Evolutionary conservation across 257 asterid species (phyloP).

Genomic region (Haberlea rhodopensis): DNA sequence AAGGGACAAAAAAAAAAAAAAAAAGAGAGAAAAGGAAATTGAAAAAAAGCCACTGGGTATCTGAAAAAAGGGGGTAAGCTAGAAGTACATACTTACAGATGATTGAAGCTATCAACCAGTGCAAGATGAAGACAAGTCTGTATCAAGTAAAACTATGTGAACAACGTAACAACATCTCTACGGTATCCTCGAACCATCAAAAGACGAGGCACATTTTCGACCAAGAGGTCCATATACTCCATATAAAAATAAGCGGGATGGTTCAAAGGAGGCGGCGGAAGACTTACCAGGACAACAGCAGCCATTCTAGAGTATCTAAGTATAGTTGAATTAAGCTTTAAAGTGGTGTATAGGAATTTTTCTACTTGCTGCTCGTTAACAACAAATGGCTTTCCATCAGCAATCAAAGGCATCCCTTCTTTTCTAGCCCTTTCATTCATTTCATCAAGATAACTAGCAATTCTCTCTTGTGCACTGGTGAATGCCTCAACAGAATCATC

Average conservation of each 20-base stretch:
- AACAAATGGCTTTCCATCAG: conserved; percentile 73
- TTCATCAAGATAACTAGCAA: conserved; percentile 45
- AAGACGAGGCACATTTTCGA: conserved; percentile 91
- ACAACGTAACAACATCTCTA: conserved; percentile 92
- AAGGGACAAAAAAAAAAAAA: neutral
- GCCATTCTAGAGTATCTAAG: conserved; percentile 89
- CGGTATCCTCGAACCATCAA: conserved; percentile 91
- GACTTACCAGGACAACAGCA: conserved; percentile 89
- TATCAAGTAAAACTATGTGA: conserved; percentile 45
- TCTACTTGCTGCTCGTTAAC: conserved; percentile 81
- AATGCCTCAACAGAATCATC: conserved; percentile 86
- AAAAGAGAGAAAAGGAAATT: neutral
- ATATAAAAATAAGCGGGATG: conserved; percentile 87
- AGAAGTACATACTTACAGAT: neutral
- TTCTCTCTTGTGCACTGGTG: conserved; percentile 57
- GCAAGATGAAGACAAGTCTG: conserved; percentile 3
- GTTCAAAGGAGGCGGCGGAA: conserved; percentile 88
- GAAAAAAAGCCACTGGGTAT: neutral
- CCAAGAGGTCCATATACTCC: conserved; percentile 97
- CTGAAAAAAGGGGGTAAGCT: neutral
- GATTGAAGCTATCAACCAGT: conserved; percentile 12
- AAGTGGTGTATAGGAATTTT: conserved; percentile 73
- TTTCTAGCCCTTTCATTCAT: conserved; percentile 62
- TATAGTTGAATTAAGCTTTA: conserved; percentile 85
- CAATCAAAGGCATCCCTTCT: conserved; percentile 59